Base-by-base conservation (phyloP, 768 basidiomycete genomes). In the Panus rudis region DNA sequence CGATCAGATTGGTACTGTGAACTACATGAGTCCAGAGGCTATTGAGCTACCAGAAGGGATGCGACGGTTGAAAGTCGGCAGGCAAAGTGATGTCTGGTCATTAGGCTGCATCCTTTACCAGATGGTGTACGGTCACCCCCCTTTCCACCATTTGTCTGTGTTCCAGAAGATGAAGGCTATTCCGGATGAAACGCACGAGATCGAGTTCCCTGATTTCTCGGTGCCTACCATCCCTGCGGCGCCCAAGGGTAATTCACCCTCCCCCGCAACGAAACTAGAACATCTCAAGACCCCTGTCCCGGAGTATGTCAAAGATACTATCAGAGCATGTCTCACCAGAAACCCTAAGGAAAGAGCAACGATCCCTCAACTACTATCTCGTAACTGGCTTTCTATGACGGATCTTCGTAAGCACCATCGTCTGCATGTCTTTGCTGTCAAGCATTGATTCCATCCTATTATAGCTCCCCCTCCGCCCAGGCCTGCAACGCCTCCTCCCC, bases 1-100 rank as follows among this genome's bases (percentile, higher is more conserved):
- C 8, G 31, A 16, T 54, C n/a, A 94, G 87, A 84, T 99, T 52
- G 94, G 94, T 3, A 94, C 92, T 1, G 86, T 96, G 27, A 99
- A 99, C 58, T 99, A 94, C 60, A 99, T 99, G 94, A 92, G 91
- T 42, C 94, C 94, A 0, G 94, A 99, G 63, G 91, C 94, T 11
- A 91, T 99, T 42, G 89, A 92, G 57, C 67, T 87, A 17, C 82
- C 82, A 4, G 89, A 87, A 44, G 90, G 84, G 32, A 87, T 82
- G 81, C 77, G 86, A 11, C 76, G 90, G 20, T 77, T 94, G 45
- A 96, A 94, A 70, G 92, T 98, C 41, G 96, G 94, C 3, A 84
- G 93, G 19, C 81, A 92, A 0, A 92, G 88, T 41, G 94, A 99
- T 60, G 90, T 99, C 31, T 99, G 94, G 94, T 96, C 92, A 3